Base-by-base conservation (phyloP, 169 alveolate species). In the Plasmodium vinckei region DNA sequence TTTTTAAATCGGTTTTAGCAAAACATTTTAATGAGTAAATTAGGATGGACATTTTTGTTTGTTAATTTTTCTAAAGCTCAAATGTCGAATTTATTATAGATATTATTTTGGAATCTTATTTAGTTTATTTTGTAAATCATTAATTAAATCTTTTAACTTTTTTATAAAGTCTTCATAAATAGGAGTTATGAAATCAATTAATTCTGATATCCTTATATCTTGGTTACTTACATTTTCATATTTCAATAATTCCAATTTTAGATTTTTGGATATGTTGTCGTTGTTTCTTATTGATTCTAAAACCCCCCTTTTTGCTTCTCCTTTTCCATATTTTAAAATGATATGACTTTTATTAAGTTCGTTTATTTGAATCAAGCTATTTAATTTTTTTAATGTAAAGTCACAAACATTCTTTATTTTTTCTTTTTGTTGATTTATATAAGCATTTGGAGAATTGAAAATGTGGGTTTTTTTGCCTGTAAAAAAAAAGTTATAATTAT, bases 271-370 rank as follows among this genome's bases (percentile, higher is more conserved):
- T 15, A 75, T 60, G 23, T 23, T 46, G 19, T 47, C 56, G 9
- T 75, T 73, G 64, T 61, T 75, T 21, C 21, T 75, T 46, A 75
- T 39, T 13, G 65, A 25, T 12, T 75, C 75, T 25, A 75, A 42
- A 3, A 51, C 12, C 10, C 51, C 88, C 0, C 54, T 75, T 75
- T 75, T 75, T 61, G 39, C 46, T 2, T 75, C 65, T 23, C 60
- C 21, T 10, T 63, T 75, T 47, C 88, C 88, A 63, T 4, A 75
- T 63, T 75, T 75, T 61, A 75, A 44, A 61, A 75, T 15, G 47
- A 49, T 49, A 2, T 56, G 73, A 63, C 46, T 61, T 1, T 75
- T 49, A 54, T 46, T 63, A 44, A 75, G 21, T 23, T 15, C n/a
- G 46, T 56, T 39, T 23, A 75, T 19, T n/a, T 75, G 54, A 19